phyloP scores from a whole-genome alignment of 192 early-diverging fungal genomes.

The Jimgerdemannia flammicorona region DNA sequence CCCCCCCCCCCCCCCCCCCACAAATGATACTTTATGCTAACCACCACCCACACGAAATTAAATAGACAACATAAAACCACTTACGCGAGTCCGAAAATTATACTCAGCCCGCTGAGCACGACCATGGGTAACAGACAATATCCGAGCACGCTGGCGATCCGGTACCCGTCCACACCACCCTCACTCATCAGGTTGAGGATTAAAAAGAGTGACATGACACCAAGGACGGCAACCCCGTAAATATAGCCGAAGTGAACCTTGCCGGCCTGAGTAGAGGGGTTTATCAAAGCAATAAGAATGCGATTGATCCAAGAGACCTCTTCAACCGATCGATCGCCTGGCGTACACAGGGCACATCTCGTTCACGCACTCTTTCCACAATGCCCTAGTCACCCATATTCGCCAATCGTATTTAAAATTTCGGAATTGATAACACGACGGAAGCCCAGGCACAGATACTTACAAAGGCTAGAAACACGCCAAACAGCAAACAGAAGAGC shows the following conservation, averaged over 20 bases:
- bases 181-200: slow-evolving; percentile 96
- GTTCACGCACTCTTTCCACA: no score
- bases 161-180: slow-evolving; percentile 77
- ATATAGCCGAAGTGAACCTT: slow-evolving; percentile 98
- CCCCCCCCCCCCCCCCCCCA: no score
- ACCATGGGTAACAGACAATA: slow-evolving; percentile 98
- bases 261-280: slow-evolving; percentile 53
- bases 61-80: slow-evolving; percentile 7
- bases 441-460: neutral
- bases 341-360: no score
- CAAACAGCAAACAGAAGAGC: slow-evolving; percentile 87
- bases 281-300: neutral
- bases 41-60: no score
- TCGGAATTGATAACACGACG: no score
- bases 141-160: slow-evolving; percentile 92
- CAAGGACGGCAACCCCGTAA: slow-evolving; percentile 90
- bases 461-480: slow-evolving; percentile 83
- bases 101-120: slow-evolving; percentile 73
- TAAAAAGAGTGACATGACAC: slow-evolving; percentile 78
- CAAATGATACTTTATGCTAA: no score
- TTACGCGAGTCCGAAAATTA: slow-evolving; percentile 68
- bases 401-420: no score
- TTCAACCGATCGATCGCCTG: no score
- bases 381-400: no score
- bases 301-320: no score